Evolutionary conservation across 2,329 filamentous ascomycete species (phyloP).

Genomic region (Verticillium klebahnii): DNA sequence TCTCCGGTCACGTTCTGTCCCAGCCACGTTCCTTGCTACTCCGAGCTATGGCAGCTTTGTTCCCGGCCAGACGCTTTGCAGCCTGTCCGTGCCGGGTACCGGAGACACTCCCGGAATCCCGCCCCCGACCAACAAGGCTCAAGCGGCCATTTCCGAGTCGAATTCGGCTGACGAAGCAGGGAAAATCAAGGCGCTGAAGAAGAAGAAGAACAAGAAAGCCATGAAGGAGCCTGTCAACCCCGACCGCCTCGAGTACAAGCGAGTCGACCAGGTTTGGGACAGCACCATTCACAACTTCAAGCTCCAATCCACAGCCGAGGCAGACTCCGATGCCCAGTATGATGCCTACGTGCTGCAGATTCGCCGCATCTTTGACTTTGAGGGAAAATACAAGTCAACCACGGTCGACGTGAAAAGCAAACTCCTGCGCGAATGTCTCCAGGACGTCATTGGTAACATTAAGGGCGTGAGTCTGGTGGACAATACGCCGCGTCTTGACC

Average conservation of each 20-base stretch:
- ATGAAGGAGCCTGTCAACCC: background rate
- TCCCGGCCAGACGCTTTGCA: background rate
- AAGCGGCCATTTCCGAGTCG: background rate
- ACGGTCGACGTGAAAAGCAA: slow-evolving; percentile 84
- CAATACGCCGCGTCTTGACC: slow-evolving; percentile 69
- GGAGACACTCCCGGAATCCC: background rate
- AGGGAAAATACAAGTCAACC: slow-evolving; percentile 71
- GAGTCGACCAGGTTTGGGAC: slow-evolving; percentile 53
- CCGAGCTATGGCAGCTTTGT: background rate
- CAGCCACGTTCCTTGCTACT: background rate
- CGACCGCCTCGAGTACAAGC: slow-evolving; percentile 35
- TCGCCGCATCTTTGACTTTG: slow-evolving; percentile 75
- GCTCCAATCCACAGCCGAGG: slow-evolving; percentile 49
- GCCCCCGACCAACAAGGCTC: background rate
- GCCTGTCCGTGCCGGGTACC: background rate
- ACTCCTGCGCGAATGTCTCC: slow-evolving; percentile 64
- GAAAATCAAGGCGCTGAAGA: background rate
- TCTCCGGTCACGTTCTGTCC: background rate
- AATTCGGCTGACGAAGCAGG: background rate
- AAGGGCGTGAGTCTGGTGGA: slow-evolving; percentile 77
- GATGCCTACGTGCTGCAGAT: slow-evolving; percentile 82
- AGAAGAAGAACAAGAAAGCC: background rate
- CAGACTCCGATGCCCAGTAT: slow-evolving; percentile 49
- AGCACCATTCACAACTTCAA: slow-evolving; percentile 44
- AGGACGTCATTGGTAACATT: slow-evolving; percentile 68